These are phyloP conservation scores for Piper betle DNA, from an alignment of 164 flowering plant genomes.

Conservation along the genomic window DNA sequence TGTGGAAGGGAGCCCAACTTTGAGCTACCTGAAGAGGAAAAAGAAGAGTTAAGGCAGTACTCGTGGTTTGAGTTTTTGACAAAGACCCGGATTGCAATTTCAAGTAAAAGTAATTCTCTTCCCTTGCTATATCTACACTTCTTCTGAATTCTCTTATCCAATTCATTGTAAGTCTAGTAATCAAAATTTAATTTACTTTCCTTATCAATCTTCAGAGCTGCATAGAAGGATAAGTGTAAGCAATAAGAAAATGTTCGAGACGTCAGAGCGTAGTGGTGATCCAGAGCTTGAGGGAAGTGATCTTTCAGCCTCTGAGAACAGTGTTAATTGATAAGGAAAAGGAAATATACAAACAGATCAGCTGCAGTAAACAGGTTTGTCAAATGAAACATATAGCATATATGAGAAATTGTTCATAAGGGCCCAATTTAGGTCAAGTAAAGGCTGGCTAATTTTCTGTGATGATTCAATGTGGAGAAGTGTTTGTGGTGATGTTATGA, in stretches of 20 bases:
- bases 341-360: too few relatives aligned
- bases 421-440: slow-evolving; percentile 26
- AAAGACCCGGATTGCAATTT: slow-evolving; percentile 62
- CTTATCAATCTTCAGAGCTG: slow-evolving; percentile 27
- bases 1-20: slow-evolving; percentile 96
- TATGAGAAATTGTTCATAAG: not conserved
- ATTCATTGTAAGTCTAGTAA: too few relatives aligned
- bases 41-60: slow-evolving; percentile 51
- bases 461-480: too few relatives aligned
- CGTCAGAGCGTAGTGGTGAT: slow-evolving; percentile 20
- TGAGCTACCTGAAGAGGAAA: slow-evolving; percentile 75
- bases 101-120: slow-evolving; percentile 49
- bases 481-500: too few relatives aligned
- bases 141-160: not conserved
- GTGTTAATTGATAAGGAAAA: not conserved
- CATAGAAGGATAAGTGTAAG: slow-evolving; percentile 34
- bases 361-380: not conserved
- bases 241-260: slow-evolving; percentile 19
- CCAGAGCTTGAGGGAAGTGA: slow-evolving; percentile 21
- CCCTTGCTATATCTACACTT: not conserved
- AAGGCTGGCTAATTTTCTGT: not conserved
- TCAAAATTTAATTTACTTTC: too few relatives aligned
- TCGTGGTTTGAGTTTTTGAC: slow-evolving; percentile 85
- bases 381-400: not conserved
- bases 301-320: slow-evolving; percentile 41